Percentiles rank a stretch among this genome's conserved stretches.
Evolutionary conservation across 345 rosid genomes (phyloP).

Genomic region (Brassica cretica): DNA sequence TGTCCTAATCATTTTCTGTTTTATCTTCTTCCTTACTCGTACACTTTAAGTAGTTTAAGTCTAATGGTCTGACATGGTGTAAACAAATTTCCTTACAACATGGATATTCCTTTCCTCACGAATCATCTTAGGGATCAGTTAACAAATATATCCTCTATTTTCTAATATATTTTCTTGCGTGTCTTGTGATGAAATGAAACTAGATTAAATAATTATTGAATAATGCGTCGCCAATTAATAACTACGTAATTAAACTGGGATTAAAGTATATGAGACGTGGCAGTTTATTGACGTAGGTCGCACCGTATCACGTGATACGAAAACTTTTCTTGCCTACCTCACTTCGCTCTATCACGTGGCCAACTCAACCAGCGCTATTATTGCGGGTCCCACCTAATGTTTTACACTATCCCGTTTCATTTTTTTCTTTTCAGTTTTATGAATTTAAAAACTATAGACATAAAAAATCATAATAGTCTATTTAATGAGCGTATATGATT

Average conservation of each 20-base stretch:
- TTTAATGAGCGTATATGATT: too few species aligned
- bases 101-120: constrained; percentile 25
- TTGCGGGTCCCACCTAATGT: background rate
- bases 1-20: constrained; percentile 19
- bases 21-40: constrained; percentile 2
- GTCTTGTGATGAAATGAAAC: background rate
- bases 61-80: constrained; percentile 17
- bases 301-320: constrained; percentile 26
- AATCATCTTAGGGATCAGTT: constrained; percentile 36
- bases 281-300: background rate
- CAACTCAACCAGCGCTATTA: constrained; percentile 24
- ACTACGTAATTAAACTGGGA: background rate
- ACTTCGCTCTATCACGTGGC: constrained; percentile 25
- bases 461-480: too few species aligned
- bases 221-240: background rate
- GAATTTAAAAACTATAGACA: background rate
- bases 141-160: constrained; percentile 14
- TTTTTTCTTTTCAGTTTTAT: background rate
- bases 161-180: background rate
- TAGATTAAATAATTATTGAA: background rate
- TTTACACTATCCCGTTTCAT: background rate
- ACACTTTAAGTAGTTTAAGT: constrained; percentile 1
- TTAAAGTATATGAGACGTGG: constrained; percentile 5
- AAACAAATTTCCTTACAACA: constrained; percentile 26
- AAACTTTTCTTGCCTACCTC: constrained; percentile 14